A percentile compares a stretch with the other conserved stretches of the same genome.
Conservation (phyloP, 2,329 filamentous ascomycete genomes). For the Zasmidium citrigriseum region DNA sequence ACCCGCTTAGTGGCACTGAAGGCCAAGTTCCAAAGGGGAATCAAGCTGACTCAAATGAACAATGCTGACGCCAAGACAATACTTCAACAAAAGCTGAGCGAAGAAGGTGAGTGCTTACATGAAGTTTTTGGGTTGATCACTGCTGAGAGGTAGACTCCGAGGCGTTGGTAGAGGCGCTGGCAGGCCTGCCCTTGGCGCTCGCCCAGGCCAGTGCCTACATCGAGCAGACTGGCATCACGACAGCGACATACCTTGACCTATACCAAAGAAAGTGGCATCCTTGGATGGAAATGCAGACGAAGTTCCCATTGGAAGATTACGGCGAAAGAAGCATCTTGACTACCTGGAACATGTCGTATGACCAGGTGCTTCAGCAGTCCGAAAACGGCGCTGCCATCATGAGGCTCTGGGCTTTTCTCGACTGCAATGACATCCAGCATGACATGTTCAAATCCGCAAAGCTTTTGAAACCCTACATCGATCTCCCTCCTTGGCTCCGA, state of each 20-base stretch:
- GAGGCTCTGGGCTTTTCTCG: not conserved
- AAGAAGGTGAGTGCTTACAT: no score
- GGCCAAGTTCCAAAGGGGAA: slow-evolving; percentile 19
- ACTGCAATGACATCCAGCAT: not conserved
- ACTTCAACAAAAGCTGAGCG: slow-evolving; percentile 25
- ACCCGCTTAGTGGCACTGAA: slow-evolving; percentile 25
- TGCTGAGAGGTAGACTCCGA: no score
- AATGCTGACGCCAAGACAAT: slow-evolving; percentile 24
- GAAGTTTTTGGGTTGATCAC: no score
- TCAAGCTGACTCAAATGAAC: not conserved
- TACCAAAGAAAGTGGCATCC: slow-evolving; percentile 8
- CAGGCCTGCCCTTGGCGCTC: slow-evolving; percentile 30
- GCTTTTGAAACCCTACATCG: not conserved
- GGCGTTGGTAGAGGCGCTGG: slow-evolving; percentile 32
- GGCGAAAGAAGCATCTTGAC: slow-evolving; percentile 25
- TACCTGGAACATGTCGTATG: slow-evolving; percentile 34
- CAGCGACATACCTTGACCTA: slow-evolving; percentile 7
- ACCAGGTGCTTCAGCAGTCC: slow-evolving; percentile 26
- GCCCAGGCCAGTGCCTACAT: slow-evolving; percentile 29
- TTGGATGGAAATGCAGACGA: slow-evolving; percentile 7
- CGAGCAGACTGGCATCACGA: slow-evolving; percentile 9
- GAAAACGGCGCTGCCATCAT: slow-evolving; percentile 27
- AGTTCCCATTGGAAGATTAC: slow-evolving; percentile 7
- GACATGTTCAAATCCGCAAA: not conserved
- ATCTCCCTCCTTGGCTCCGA: not conserved